phyloP scores from a whole-genome alignment of 108 stramenopile species.

The Cyclotella choctawhatcheeana region DNA sequence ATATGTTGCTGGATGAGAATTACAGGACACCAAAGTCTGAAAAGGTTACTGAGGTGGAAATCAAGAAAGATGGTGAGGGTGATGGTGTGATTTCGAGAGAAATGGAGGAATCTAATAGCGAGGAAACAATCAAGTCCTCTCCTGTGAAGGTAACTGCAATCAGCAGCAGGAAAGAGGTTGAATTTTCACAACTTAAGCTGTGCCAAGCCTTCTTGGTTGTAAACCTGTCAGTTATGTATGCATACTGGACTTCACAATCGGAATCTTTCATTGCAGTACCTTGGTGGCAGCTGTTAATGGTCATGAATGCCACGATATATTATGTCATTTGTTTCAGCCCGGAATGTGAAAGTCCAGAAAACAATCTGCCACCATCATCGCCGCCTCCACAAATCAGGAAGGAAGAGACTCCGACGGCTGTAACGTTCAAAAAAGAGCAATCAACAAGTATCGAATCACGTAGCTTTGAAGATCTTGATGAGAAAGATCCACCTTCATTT shows the following conservation, averaged over 20 bases:
- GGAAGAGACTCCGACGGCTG: neutral
- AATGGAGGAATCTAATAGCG: neutral
- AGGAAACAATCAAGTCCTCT: too few species aligned
- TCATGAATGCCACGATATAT: conserved; percentile 24
- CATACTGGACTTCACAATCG: conserved; percentile 13
- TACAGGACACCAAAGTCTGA: too few species aligned
- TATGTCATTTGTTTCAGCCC: conserved; percentile 27
- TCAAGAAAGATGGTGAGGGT: neutral
- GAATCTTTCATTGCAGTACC: conserved; percentile 20
- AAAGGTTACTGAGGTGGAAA: neutral
- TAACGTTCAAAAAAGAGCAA: neutral
- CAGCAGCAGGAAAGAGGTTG: too few species aligned
- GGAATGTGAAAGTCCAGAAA: neutral
- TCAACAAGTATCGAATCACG: neutral
- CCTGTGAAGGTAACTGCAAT: too few species aligned
- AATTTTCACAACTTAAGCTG: conserved; percentile 14
- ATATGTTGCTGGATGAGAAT: conserved; percentile 3
- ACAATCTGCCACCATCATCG: too few species aligned
- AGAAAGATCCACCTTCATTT: neutral
- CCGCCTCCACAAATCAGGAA: too few species aligned
- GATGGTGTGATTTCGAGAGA: conserved; percentile 1
- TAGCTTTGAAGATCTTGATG: neutral
- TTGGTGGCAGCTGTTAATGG: conserved; percentile 21
- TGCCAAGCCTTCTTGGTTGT: conserved; percentile 34
- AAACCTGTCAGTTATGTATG: conserved; percentile 28